Percentiles rank a stretch among this genome's conserved stretches.
These are phyloP conservation scores for Blastobotrys raffinosifermentans DNA, from an alignment of 1,139 yeast species.

Conservation along the genomic window DNA sequence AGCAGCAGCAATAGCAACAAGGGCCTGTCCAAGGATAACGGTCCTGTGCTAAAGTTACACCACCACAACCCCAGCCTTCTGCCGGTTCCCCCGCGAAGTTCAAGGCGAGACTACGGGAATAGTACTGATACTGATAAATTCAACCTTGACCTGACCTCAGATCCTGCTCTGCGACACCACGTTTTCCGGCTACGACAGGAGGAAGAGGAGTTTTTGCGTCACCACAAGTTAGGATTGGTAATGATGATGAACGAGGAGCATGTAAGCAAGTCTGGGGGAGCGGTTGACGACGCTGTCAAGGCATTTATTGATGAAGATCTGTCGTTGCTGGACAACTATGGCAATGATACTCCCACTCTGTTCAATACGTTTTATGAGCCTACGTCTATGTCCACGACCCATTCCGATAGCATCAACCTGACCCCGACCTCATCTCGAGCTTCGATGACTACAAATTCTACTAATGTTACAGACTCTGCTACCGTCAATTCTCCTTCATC, in stretches of 20 bases:
- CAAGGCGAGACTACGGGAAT: too few relatives aligned
- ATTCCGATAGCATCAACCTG: slow-evolving; percentile 1
- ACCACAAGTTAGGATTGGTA: slow-evolving; percentile 7
- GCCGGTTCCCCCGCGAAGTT: slow-evolving; percentile 15
- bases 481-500: too few relatives aligned
- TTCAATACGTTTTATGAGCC: slow-evolving; percentile 10
- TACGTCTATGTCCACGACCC: slow-evolving; percentile 4
- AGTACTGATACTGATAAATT: too few relatives aligned
- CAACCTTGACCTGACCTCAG: too few relatives aligned
- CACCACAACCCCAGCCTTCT: slow-evolving; percentile 8
- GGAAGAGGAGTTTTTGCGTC: slow-evolving; percentile 7
- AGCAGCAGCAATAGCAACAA: too few relatives aligned
- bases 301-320: slow-evolving; percentile 22
- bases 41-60: too few relatives aligned
- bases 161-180: slow-evolving; percentile 2
- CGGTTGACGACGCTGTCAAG: slow-evolving; percentile 23
- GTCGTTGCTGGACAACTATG: slow-evolving; percentile 21
- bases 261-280: slow-evolving; percentile 10
- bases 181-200: slow-evolving; percentile 3
- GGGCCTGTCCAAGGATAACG: too few relatives aligned
- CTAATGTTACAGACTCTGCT: background rate
- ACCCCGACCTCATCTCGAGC: background rate
- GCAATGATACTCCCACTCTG: too few relatives aligned
- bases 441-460: background rate
- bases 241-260: slow-evolving; percentile 3